Conservation (phyloP, 345 rosid species). For the Rhodamnia rubescens region DNA sequence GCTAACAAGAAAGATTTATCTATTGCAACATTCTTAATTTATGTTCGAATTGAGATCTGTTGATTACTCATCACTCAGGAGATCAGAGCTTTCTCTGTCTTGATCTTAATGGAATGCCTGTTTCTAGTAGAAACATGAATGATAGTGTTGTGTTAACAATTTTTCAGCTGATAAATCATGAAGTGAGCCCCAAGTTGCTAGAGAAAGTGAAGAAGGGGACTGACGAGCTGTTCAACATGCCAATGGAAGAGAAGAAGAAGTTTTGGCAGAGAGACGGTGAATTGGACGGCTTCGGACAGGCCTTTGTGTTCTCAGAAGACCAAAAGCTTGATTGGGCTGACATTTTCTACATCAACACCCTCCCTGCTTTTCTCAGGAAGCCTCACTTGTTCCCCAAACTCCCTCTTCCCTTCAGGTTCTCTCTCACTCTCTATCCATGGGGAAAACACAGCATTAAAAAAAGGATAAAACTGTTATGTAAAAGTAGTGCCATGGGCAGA, state of each 20-base stretch:
- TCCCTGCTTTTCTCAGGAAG: background rate
- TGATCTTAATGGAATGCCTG: background rate
- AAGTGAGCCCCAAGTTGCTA: background rate
- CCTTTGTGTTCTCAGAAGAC: background rate
- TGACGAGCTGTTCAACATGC: background rate
- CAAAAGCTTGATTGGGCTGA: constrained; percentile 12
- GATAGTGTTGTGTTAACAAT: background rate
- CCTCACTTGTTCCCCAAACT: background rate
- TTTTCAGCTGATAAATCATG: constrained; percentile 6
- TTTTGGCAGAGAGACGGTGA: background rate
- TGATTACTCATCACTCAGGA: background rate
- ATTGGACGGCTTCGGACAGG: background rate
- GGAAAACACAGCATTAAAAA: background rate
- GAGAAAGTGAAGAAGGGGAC: background rate
- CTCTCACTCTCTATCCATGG: background rate
- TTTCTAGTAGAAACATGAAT: background rate
- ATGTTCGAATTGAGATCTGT: background rate
- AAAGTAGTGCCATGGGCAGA: no score
- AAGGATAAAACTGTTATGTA: no score
- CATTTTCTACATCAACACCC: background rate
- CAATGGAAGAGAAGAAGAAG: background rate
- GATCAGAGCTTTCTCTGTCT: background rate
- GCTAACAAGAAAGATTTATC: background rate
- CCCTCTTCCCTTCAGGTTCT: background rate
- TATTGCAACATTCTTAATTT: background rate